These are phyloP conservation scores for Fraxinus excelsior DNA, from an alignment of 257 asterid genomes.

Conservation along the genomic window DNA sequence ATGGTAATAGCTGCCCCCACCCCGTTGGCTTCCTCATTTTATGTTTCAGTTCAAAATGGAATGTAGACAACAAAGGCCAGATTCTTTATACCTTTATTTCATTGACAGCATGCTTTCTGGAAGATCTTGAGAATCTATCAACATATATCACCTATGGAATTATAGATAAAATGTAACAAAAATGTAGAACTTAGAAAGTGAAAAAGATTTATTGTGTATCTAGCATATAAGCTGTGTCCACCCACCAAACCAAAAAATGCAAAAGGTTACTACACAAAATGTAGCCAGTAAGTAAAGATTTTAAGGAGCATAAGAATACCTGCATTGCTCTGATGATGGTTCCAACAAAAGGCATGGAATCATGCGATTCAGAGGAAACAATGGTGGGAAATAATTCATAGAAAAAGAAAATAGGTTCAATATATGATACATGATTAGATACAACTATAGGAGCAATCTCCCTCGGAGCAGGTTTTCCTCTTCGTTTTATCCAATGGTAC, in stretches of 20 bases:
- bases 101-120: slow-evolving; percentile 86
- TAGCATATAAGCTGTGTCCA: not conserved
- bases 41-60: slow-evolving; percentile 16
- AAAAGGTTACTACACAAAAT: not conserved
- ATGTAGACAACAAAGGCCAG: slow-evolving; percentile 21
- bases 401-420: slow-evolving; percentile 96
- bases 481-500: slow-evolving; percentile 96
- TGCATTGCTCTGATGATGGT: slow-evolving; percentile 99
- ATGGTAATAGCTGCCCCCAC: no score
- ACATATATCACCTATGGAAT: slow-evolving; percentile 84
- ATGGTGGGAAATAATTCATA: slow-evolving; percentile 92
- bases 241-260: not conserved
- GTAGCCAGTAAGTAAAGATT: not conserved
- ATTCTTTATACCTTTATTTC: slow-evolving; percentile 91
- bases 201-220: slow-evolving; percentile 6
- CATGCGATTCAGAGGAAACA: slow-evolving; percentile 92
- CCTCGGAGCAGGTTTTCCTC: slow-evolving; percentile 91
- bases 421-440: slow-evolving; percentile 93
- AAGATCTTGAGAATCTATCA: slow-evolving; percentile 81
- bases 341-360: slow-evolving; percentile 97
- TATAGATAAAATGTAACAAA: slow-evolving; percentile 11
- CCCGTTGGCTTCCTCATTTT: slow-evolving; percentile 4
- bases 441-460: slow-evolving; percentile 93
- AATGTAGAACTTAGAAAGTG: slow-evolving; percentile 1
- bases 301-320: slow-evolving; percentile 44